Conservation (phyloP, 768 basidiomycete genomes). For the Tylopilus plumbeoviolaceoides region DNA sequence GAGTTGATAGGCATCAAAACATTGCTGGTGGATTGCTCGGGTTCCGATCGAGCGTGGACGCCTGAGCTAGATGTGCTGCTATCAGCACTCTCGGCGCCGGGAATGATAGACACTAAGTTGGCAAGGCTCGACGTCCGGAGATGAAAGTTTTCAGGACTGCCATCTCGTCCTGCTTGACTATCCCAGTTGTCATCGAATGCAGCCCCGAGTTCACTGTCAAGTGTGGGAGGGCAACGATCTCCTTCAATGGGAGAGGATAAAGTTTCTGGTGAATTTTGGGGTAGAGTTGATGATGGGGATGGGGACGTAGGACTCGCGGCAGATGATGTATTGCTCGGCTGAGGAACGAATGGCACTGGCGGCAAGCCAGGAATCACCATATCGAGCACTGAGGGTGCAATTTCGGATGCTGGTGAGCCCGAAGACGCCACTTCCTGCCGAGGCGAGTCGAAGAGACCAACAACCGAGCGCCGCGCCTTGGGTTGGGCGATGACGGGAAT, state of each 20-base stretch:
- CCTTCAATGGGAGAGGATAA: slow-evolving; percentile 7
- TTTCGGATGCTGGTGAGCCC: slow-evolving; percentile 11
- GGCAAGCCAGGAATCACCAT: slow-evolving; percentile 34
- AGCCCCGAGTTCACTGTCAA: slow-evolving; percentile 58
- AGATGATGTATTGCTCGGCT: slow-evolving; percentile 27
- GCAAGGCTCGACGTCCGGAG: slow-evolving; percentile 54
- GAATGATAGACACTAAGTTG: slow-evolving; percentile 40
- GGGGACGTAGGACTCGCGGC: slow-evolving; percentile 10
- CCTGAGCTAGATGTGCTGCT: slow-evolving; percentile 3
- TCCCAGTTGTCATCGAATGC: slow-evolving; percentile 36
- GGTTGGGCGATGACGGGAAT: slow-evolving; percentile 20
- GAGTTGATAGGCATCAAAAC: slow-evolving; percentile 1
- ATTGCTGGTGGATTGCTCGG: background rate
- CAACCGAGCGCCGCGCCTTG: slow-evolving; percentile 48
- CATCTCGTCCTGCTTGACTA: slow-evolving; percentile 1
- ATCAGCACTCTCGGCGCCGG: slow-evolving; percentile 19
- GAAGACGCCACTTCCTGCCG: slow-evolving; percentile 9
- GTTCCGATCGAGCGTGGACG: background rate
- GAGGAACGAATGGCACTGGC: slow-evolving; percentile 33
- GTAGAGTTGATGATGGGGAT: slow-evolving; percentile 19
- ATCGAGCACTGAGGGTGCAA: slow-evolving; percentile 21
- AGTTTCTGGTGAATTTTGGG: slow-evolving; percentile 4
- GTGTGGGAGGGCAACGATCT: slow-evolving; percentile 30
- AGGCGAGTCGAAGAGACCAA: slow-evolving; percentile 55
- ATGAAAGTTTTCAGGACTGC: slow-evolving; percentile 38